These are phyloP conservation scores for Hysterium pulicare DNA, from an alignment of 2,329 filamentous ascomycete species.

Conservation along the genomic window DNA sequence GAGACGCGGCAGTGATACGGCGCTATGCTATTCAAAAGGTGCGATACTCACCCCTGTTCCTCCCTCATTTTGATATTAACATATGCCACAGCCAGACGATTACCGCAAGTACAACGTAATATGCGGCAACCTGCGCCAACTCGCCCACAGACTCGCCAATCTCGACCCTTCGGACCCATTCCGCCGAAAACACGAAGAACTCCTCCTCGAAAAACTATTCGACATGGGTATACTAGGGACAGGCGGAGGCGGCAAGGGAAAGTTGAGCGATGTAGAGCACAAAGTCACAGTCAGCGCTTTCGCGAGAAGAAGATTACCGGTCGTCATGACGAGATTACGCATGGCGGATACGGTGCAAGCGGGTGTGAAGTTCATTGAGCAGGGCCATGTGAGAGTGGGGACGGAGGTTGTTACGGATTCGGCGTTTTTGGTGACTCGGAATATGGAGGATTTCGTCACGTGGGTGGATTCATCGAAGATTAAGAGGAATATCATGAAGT, in stretches of 20 bases:
- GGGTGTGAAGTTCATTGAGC: slow-evolving; percentile 79
- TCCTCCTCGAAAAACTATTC: slow-evolving; percentile 87
- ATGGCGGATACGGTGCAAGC: slow-evolving; percentile 92
- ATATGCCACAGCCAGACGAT: slow-evolving; percentile 59
- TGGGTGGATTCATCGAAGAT: slow-evolving; percentile 97
- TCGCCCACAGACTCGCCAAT: slow-evolving; percentile 82
- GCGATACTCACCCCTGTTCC: slow-evolving; percentile 1
- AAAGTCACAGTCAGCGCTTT: slow-evolving; percentile 87
- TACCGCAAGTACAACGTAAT: slow-evolving; percentile 58
- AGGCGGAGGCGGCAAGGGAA: slow-evolving; percentile 61
- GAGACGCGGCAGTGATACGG: slow-evolving; percentile 73
- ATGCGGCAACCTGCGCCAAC: slow-evolving; percentile 70
- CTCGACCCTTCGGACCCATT: slow-evolving; percentile 75
- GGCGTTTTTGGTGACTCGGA: slow-evolving; percentile 81
- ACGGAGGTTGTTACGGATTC: slow-evolving; percentile 88
- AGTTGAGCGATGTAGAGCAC: slow-evolving; percentile 70
- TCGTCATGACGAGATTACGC: slow-evolving; percentile 83
- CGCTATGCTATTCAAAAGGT: slow-evolving; percentile 85
- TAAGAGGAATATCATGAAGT: slow-evolving; percentile 92
- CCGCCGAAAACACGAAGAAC: slow-evolving; percentile 78
- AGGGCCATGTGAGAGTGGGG: slow-evolving; percentile 88
- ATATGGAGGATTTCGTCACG: slow-evolving; percentile 93
- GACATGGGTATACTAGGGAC: slow-evolving; percentile 83
- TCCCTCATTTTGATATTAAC: neutral
- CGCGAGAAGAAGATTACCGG: slow-evolving; percentile 75